Evolutionary conservation across 2,329 filamentous ascomycete genomes (phyloP).

Genomic region (Cordyceps pruinosa): DNA sequence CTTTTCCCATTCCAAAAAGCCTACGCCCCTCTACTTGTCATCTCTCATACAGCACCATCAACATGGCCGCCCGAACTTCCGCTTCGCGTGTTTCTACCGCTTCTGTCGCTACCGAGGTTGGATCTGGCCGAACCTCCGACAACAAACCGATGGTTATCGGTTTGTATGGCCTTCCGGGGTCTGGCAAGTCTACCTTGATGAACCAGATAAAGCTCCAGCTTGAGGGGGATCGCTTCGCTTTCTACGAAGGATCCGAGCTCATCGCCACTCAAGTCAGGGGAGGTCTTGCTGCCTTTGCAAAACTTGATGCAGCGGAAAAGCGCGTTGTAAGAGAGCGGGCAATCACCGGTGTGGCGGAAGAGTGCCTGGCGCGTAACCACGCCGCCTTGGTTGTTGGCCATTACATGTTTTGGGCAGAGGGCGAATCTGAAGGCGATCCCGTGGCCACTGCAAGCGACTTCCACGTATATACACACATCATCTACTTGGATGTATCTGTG

Average conservation of each 20-base stretch:
- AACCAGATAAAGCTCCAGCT: slow-evolving; percentile 31
- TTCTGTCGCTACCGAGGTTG: background rate
- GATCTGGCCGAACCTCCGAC: background rate
- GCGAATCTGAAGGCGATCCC: slow-evolving; percentile 21
- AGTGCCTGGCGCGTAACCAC: slow-evolving; percentile 27
- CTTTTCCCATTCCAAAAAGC: background rate
- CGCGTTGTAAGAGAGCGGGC: slow-evolving; percentile 33
- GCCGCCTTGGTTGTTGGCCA: slow-evolving; percentile 48
- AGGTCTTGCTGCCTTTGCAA: slow-evolving; percentile 42
- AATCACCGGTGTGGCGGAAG: slow-evolving; percentile 35
- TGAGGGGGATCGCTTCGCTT: slow-evolving; percentile 29
- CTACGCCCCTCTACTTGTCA: background rate
- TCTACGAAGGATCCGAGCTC: slow-evolving; percentile 46
- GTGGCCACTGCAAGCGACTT: slow-evolving; percentile 41
- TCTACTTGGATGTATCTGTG: slow-evolving; percentile 44
- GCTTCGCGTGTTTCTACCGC: background rate
- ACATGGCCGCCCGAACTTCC: background rate
- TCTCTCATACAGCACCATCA: background rate
- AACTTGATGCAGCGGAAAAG: slow-evolving; percentile 30
- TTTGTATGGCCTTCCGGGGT: slow-evolving; percentile 48
- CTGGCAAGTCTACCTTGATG: slow-evolving; percentile 44
- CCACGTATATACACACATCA: slow-evolving; percentile 46
- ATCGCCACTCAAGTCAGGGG: slow-evolving; percentile 37
- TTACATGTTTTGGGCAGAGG: slow-evolving; percentile 45
- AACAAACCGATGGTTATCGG: slow-evolving; percentile 39